Base-by-base conservation (phyloP, 192 early-diverging fungal genomes). In the Mortierella hygrophila region DNA sequence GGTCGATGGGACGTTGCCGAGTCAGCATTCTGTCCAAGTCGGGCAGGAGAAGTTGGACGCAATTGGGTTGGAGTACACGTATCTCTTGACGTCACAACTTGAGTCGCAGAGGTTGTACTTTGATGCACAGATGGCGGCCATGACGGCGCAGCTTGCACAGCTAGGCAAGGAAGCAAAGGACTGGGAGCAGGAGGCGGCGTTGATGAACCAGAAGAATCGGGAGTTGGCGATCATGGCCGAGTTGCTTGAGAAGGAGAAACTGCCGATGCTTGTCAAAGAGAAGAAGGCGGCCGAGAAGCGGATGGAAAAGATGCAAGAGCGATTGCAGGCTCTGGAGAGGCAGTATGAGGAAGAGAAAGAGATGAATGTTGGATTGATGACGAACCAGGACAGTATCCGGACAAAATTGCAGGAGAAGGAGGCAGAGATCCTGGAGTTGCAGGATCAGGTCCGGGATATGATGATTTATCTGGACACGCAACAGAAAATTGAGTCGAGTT, bases 371-470 rank as follows among this genome's bases (percentile, higher is more conserved):
- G 84, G 88, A 2, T 88, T 83, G 69, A 69, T 60, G 46, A 90
- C 88, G 9, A 97, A 97, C 77, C 96, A 97, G 79, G 87, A 89
- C 2, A 81, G 80, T 13, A 88, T 95, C 37, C 90, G 94, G 75
- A 63, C 32, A 40, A 82, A 91, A 47, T 79, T 97, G 5, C 86
- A 89, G 29, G 88, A 85, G 20, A 93, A 95, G 70, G 93, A 94
- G 38, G 77, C 85, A 1, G 89, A 89, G 60, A 90, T 96, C 26
- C 82, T 79, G 26, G 96, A 97, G 35, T 78, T 97, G 77, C 90
- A 91, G 77, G 97, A 98, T 57, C 96, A 98, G 90, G 92, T 99
- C 8, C 87, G 94, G n/a, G 97, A 99, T 81, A 85, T 99, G 82
- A 96, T 97, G 94, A 94, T 96, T 74, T 98, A 94, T 81, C 83